Percentiles rank a stretch among this genome's conserved stretches.
These are phyloP conservation scores for Asclepias syriaca DNA, from an alignment of 257 asterid species.

Conservation along the genomic window DNA sequence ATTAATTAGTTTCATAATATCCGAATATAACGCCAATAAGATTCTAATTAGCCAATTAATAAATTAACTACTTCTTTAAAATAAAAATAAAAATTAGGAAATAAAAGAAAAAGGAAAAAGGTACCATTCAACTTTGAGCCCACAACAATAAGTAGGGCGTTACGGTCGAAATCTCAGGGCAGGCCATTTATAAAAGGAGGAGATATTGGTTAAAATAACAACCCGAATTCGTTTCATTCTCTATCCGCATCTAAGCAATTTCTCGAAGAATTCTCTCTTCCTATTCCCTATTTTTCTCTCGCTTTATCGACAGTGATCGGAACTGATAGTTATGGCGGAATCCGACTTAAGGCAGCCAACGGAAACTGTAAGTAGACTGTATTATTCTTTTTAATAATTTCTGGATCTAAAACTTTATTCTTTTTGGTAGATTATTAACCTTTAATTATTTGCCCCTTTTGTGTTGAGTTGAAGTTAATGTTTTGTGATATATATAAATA, in stretches of 20 bases:
- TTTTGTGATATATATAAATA: not conserved
- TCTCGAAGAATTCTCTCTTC: not conserved
- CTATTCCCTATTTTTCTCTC: not conserved
- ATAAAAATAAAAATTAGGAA: too few relatives aligned
- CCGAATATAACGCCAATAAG: too few relatives aligned
- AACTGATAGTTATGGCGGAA: conserved; percentile 37
- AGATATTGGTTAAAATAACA: conserved; percentile 3
- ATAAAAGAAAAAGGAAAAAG: too few relatives aligned
- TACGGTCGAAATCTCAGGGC: conserved; percentile 1
- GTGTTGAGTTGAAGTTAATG: not conserved
- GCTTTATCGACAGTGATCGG: not conserved
- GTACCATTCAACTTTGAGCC: too few relatives aligned
- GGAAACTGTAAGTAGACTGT: conserved; percentile 17
- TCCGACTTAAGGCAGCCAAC: conserved; percentile 33
- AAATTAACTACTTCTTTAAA: too few relatives aligned
- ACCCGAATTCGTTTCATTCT: not conserved
- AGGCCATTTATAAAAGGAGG: conserved; percentile 2
- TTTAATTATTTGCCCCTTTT: not conserved
- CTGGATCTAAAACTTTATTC: not conserved
- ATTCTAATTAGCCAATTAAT: too few relatives aligned
- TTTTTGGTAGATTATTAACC: not conserved
- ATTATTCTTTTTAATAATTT: not conserved
- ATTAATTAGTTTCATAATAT: too few relatives aligned
- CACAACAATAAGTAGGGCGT: not conserved
- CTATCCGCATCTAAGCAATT: not conserved